Conservation (phyloP, 352 stramenopile species). For the Phytophthora litchii region DNA sequence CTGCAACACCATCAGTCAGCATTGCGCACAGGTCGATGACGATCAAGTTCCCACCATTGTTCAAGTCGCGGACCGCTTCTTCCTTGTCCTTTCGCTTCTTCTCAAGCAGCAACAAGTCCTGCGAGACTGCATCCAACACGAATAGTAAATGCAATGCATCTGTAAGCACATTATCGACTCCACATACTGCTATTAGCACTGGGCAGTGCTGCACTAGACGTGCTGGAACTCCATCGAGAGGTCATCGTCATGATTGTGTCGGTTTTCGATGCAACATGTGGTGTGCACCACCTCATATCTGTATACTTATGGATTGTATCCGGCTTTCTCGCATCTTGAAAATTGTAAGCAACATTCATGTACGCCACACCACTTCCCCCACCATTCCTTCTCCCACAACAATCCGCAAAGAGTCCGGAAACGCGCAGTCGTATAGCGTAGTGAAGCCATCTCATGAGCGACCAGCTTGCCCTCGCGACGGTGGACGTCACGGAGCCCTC, state of each 20-base stretch:
- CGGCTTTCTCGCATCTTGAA: neutral
- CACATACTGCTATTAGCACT: constrained; percentile 9
- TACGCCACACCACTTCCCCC: constrained; percentile 1
- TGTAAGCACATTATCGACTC: neutral
- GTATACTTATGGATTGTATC: constrained; percentile 14
- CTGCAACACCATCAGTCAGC: constrained; percentile 23
- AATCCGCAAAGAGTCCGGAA: constrained; percentile 11
- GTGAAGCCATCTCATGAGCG: constrained; percentile 19
- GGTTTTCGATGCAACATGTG: neutral
- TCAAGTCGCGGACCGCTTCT: constrained; percentile 49
- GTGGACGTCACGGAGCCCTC: neutral
- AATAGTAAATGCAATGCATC: neutral
- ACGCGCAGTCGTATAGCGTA: constrained; percentile 2
- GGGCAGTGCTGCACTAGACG: constrained; percentile 1
- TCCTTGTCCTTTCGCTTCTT: constrained; percentile 61
- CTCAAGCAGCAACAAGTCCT: constrained; percentile 57
- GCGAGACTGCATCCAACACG: constrained; percentile 13
- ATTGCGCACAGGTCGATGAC: constrained; percentile 12
- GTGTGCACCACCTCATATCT: neutral
- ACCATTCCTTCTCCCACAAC: neutral
- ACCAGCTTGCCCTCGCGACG: neutral
- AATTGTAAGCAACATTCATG: neutral
- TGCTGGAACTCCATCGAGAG: constrained; percentile 8
- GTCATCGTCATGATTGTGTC: constrained; percentile 4
- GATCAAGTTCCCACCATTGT: constrained; percentile 35